phyloP scores from a whole-genome alignment of 768 basidiomycete species.

The Kwoniella sp. region DNA sequence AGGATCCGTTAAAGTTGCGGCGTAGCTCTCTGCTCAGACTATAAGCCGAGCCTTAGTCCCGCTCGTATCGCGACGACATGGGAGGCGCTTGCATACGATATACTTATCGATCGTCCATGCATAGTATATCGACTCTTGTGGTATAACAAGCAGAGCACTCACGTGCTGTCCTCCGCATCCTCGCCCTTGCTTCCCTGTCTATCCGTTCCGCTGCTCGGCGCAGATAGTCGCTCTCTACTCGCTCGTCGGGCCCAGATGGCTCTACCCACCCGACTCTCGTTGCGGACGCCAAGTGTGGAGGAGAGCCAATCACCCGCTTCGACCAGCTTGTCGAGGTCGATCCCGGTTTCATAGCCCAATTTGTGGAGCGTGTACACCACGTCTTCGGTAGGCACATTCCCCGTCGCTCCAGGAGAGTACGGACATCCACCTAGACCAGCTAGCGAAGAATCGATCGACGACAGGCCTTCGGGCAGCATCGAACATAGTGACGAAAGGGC shows the following conservation, averaged over 20 bases:
- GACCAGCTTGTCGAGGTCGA: constrained; percentile 65
- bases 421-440: constrained; percentile 93
- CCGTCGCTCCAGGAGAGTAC: constrained; percentile 91
- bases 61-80: too few species aligned
- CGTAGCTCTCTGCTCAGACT: too few species aligned
- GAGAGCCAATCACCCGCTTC: constrained; percentile 82
- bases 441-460: constrained; percentile 74
- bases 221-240: not conserved
- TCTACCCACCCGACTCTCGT: constrained; percentile 69
- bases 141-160: too few species aligned
- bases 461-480: constrained; percentile 59
- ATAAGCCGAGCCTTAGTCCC: too few species aligned
- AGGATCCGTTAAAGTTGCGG: too few species aligned
- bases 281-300: constrained; percentile 61
- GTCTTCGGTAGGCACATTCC: constrained; percentile 89
- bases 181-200: too few species aligned
- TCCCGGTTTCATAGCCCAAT: constrained; percentile 59
- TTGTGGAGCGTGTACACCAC: constrained; percentile 74
- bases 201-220: too few species aligned
- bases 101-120: too few species aligned
- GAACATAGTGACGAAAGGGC: constrained; percentile 31
- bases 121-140: too few species aligned
- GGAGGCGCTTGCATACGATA: too few species aligned
- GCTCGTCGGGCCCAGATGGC: constrained; percentile 58
- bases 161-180: too few species aligned